Base-by-base conservation (phyloP, 2,329 filamentous ascomycete species). In the Aspergillus sp. region DNA sequence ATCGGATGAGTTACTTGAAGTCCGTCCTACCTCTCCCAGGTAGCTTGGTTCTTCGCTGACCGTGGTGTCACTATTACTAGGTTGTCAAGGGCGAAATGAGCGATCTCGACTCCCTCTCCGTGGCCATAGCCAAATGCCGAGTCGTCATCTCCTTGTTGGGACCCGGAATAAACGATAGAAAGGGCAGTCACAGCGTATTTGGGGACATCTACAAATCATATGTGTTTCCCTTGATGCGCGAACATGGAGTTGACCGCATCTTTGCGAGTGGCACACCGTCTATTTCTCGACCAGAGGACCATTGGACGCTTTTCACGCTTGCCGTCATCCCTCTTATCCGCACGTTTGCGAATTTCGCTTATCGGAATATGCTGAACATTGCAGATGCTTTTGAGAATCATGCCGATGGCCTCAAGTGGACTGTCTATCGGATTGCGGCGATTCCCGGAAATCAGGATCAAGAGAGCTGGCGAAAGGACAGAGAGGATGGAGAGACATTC, bases 191-290 rank as follows among this genome's bases (percentile, higher is more conserved):
- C 14, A 54, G 43, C 6, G 15, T 54, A 8, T 54, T 46, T 21
- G 31, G 33, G 2, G 51, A 47, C 19, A 39, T 54, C 8, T 54
- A 54, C n/a, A 47, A 46, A 25, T 21, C 41, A 9, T 40, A 33
- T 12, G 43, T 54, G 15, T 54, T 54, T 19, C 51, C 51, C 4
- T n/a, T 54, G 15, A 54, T 54, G 51, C 51, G 51, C 21, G 31
- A 54, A 15, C 51, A 46, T 19, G 43, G 51, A 12, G 39, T 54
- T 4, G 19, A 33, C 1, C 51, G 51, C 41, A 54, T 54, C 31
- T 47, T 37, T 17, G 51, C 51, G 2, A 54, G 39, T 15, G 51
- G 51, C 14, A 54, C 51, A 5, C 15, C 25, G 6, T 54, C 51
- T n/a, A 39, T 47, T 19, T 19, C 7, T 47, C 51, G 43, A 6